These are phyloP conservation scores for Pythium dissotocum DNA, from an alignment of 352 stramenopile genomes.

Conservation along the genomic window DNA sequence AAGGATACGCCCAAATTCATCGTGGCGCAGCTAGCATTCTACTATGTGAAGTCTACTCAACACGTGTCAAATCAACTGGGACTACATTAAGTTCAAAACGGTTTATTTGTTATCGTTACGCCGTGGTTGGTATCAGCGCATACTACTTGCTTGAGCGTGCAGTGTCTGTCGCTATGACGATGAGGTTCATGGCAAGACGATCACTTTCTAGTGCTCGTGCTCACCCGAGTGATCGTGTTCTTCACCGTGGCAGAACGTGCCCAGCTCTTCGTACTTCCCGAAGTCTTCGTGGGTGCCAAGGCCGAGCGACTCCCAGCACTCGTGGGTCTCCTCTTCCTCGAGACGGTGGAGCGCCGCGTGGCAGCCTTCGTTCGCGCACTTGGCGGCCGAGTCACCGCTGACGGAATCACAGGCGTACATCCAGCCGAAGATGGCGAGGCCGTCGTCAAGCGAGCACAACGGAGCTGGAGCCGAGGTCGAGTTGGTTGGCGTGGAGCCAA, in stretches of 20 bases:
- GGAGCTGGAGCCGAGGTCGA: not conserved
- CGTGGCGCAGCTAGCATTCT: no score
- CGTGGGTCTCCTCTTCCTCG: conserved; percentile 40
- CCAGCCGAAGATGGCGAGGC: conserved; percentile 12
- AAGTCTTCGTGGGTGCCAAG: conserved; percentile 36
- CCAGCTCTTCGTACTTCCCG: conserved; percentile 39
- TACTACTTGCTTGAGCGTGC: no score
- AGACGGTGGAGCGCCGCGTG: conserved; percentile 41
- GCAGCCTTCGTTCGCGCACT: conserved; percentile 36
- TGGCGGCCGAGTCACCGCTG: conserved; percentile 35
- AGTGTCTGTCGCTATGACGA: no score
- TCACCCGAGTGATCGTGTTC: conserved; percentile 31
- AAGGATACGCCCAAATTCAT: no score
- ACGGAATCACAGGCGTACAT: conserved; percentile 42
- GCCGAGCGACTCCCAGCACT: conserved; percentile 40
- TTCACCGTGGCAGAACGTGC: conserved; percentile 46
- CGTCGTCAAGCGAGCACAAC: conserved; percentile 13
- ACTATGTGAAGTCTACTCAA: no score
- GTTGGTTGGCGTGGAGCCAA: not conserved
- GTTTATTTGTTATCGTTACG: no score
- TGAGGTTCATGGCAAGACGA: no score
- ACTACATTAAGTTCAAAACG: no score
- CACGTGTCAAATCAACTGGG: no score
- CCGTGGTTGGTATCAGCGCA: no score
- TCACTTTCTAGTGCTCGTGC: not conserved